These are phyloP conservation scores for Batkoa obscura DNA, from an alignment of 371 early-diverging fungal genomes.

Conservation along the genomic window DNA sequence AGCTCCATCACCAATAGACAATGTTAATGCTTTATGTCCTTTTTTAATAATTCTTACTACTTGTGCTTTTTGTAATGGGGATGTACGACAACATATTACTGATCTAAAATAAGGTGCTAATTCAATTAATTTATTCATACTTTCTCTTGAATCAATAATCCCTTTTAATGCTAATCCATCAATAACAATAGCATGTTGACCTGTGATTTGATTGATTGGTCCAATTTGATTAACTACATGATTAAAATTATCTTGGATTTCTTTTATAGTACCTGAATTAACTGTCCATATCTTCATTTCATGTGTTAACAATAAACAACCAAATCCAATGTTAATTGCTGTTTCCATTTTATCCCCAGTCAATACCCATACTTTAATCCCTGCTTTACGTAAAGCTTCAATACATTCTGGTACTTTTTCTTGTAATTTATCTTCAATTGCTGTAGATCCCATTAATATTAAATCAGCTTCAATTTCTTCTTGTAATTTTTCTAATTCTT, in stretches of 20 bases:
- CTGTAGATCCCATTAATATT: constrained; percentile 80
- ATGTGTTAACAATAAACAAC: constrained; percentile 54
- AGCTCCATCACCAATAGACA: constrained; percentile 97
- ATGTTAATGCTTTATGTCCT: constrained; percentile 44
- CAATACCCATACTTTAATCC: constrained; percentile 96
- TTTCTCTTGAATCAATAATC: constrained; percentile 39
- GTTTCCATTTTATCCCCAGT: constrained; percentile 99
- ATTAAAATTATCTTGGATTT: constrained; percentile 17
- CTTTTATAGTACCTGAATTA: constrained; percentile 8
- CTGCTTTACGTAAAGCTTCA: constrained; percentile 60
- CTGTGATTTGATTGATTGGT: constrained; percentile 12
- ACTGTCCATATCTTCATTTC: constrained; percentile 54
- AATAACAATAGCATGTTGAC: constrained; percentile 47
- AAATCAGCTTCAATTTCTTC: constrained; percentile 63
- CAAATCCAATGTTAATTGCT: constrained; percentile 95
- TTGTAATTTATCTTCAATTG: constrained; percentile 96
- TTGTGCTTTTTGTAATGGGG: constrained; percentile 91
- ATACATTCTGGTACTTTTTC: constrained; percentile 90
- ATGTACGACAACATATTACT: constrained; percentile 87
- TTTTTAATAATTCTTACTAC: constrained; percentile 84
- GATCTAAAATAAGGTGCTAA: constrained; percentile 66
- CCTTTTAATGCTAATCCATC: constrained; percentile 77
- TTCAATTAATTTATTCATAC: constrained; percentile 37
- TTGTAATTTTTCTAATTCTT: constrained; percentile 43
- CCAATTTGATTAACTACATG: constrained; percentile 10